Percentiles rank a stretch among this genome's conserved stretches.
Evolutionary conservation across 768 basidiomycete species (phyloP).

Genomic region (Mycena filopes): DNA sequence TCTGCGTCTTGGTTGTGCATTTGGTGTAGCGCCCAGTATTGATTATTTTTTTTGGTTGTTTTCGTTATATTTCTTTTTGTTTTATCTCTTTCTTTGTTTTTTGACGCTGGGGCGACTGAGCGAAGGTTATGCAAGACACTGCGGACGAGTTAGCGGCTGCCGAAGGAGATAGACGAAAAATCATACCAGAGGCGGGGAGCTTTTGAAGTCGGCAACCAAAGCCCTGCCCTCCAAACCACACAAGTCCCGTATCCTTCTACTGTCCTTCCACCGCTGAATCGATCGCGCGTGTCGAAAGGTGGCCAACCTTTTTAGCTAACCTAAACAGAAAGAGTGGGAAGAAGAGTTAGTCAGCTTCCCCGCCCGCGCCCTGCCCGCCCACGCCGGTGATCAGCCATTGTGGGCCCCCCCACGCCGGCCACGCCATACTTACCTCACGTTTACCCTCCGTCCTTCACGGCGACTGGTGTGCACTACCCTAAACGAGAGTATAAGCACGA

Average conservation of each 20-base stretch:
- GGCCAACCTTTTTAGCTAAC: no score
- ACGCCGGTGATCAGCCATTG: no score
- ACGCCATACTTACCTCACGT: no score
- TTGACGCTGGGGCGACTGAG: not conserved
- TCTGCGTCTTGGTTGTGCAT: not conserved
- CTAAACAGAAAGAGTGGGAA: no score
- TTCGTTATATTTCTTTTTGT: not conserved
- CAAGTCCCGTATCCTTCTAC: not conserved
- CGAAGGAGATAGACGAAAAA: not conserved
- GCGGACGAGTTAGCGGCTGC: not conserved
- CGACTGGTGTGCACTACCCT: no score
- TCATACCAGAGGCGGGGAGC: not conserved
- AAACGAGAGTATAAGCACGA: no score
- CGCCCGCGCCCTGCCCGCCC: no score
- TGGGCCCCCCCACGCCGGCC: no score
- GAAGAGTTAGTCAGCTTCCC: no score
- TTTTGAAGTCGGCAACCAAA: not conserved
- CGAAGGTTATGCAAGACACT: not conserved
- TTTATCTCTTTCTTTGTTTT: not conserved
- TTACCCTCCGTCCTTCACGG: no score
- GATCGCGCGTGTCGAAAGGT: not conserved
- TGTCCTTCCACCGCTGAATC: not conserved
- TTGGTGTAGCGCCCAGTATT: no score
- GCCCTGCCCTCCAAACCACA: not conserved
- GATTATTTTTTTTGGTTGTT: not conserved